Evolutionary conservation across 1,139 yeast genomes (phyloP).

Genomic region (Taphrina sp.): DNA sequence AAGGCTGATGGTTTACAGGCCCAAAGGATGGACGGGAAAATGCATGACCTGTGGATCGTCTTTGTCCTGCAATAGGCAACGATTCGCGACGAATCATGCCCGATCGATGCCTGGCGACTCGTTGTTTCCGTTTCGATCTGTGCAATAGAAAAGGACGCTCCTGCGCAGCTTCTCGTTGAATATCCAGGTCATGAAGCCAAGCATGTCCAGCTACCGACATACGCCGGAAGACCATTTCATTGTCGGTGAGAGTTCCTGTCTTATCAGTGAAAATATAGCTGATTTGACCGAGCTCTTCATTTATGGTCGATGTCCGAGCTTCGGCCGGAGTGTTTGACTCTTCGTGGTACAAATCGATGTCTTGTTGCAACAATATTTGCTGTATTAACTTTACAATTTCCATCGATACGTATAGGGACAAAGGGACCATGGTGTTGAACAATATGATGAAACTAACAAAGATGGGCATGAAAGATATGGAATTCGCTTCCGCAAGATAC

Average conservation of each 20-base stretch:
- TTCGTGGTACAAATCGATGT: constrained; percentile 88
- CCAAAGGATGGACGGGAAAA: constrained; percentile 4
- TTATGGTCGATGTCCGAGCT: constrained; percentile 89
- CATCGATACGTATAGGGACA: constrained; percentile 93
- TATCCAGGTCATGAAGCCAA: constrained; percentile 79
- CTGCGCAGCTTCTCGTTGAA: constrained; percentile 43
- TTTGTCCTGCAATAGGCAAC: background rate
- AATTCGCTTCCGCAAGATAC: constrained; percentile 85
- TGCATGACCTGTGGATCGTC: background rate
- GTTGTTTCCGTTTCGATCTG: constrained; percentile 1
- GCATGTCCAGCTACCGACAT: constrained; percentile 82
- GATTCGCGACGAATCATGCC: constrained; percentile 1
- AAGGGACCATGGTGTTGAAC: constrained; percentile 93
- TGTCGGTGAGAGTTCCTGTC: constrained; percentile 94
- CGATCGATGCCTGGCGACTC: background rate
- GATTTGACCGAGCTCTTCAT: constrained; percentile 96
- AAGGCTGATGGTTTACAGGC: background rate
- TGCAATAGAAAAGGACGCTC: constrained; percentile 29
- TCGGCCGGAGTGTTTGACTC: constrained; percentile 87
- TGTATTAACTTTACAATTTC: constrained; percentile 91
- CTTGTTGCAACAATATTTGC: constrained; percentile 74
- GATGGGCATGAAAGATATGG: constrained; percentile 60
- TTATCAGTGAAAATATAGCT: constrained; percentile 92
- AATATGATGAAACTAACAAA: constrained; percentile 94
- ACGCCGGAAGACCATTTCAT: constrained; percentile 80